Base-by-base conservation (phyloP, 352 stramenopile genomes). In the Nothophytophthora sp. region DNA sequence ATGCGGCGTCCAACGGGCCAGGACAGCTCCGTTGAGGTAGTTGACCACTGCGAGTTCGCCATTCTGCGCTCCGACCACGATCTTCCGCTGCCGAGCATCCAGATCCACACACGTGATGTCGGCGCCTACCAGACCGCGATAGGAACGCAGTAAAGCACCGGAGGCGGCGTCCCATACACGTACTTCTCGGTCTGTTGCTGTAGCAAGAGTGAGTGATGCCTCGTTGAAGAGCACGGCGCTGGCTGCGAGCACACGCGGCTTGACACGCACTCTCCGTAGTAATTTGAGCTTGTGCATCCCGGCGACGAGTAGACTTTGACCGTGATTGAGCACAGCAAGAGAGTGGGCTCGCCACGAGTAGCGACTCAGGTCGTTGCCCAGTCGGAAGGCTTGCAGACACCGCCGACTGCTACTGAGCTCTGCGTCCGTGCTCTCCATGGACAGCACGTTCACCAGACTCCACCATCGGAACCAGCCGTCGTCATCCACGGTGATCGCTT, bases 381-480 rank as follows among this genome's bases (percentile, higher is more conserved):
- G 49, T 4, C 79, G 69, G 55, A 90, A 90, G 0, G 73, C 81
- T 33, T 92, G 77, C 2, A 92, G 42, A 48, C 79, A 92, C 0
- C 74, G 72, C 27, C 59, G 34, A 40, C 62, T 78, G n/a, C 56
- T 77, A 47, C 63, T 85, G 18, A 83, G 55, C 37, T 82, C 72
- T 1, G 71, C 48, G 20, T 83, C 73, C 18, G 64, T 88, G 38
- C 76, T 83, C 24, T 92, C 82, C 13, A 77, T 71, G 0, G 79
- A 83, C 3, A 86, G 50, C 6, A 90, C 70, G 29, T 85, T 76
- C 9, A 63, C 60, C 15, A 92, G 60, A 13, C 78, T 90, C 79
- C 82, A 92, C 82, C 82, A 92, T 50, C 86, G 87, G 54, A 92
- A 90, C 74, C 78, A 92, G 24, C 82, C 82, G 19, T 88, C 82